Evolutionary conservation across 805 yeast species (phyloP), one percentile per base, ranked within the genome.

Genomic region (Tetrapisispora fleetii): DNA sequence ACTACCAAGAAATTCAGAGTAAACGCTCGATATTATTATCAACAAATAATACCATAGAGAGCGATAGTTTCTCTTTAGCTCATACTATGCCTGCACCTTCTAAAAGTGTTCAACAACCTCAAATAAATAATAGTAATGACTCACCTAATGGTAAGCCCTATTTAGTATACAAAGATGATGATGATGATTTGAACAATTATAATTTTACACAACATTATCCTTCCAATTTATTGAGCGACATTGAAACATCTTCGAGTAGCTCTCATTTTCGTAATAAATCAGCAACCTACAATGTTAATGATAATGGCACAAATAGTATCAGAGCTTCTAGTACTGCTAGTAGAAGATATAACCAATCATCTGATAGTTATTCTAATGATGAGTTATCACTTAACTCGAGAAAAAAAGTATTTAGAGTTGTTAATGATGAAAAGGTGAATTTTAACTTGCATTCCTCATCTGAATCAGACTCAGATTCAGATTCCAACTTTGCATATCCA

Each of bases 391-490:
- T 14, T 11, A 19, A 9, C 19, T 22, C 43, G 8, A 47, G 42
- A 14, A 43, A 48, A 9, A 54, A 59, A 41, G 55, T 46, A 9
- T 63, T 59, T 37, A 54, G 68, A 38, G 62, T 64, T 8, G 67
- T 59, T 4, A 64, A 64, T 24, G 64, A 62, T 32, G 63, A 60
- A 33, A 54, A 56, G 4, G 60, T 67, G 2, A 57, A 52, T 4
- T 64, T 64, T 46, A 58, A 51, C 41, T 41, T 63, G 4, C 49
- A 53, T 42, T 53, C 50, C 30, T 50, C 54, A 2, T 53, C 52
- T 21, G 62, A 56, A 16, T 40, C 43, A 22, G 24, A 44, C 4
- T 32, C 46, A 3, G 44, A 45, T 7, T 32, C 43, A 5, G 50
- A 48, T 22, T 51, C 54, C 35, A 44, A 49, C 32, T 49, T 14